Percentiles rank a stretch among this genome's conserved stretches.
These are phyloP conservation scores for Fusarium burgessii DNA, from an alignment of 2,329 filamentous ascomycete genomes.

Conservation along the genomic window DNA sequence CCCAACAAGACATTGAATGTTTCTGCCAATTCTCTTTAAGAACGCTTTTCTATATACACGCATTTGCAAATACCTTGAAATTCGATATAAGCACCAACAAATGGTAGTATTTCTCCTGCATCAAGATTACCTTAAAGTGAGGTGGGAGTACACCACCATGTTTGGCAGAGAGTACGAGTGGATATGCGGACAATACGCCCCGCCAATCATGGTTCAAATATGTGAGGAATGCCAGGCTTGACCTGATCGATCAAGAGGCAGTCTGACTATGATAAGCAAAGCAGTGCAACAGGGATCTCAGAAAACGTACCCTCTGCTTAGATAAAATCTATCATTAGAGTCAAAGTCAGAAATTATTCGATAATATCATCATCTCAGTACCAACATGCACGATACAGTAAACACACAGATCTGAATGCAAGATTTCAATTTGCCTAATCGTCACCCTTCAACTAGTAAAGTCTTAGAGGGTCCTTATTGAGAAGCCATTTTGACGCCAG, in stretches of 20 bases:
- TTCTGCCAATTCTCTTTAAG: constrained; percentile 8
- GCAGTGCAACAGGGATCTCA: neutral
- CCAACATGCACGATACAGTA: constrained; percentile 10
- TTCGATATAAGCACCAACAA: neutral
- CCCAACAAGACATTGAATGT: constrained; percentile 36
- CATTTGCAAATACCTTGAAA: neutral
- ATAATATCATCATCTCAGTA: constrained; percentile 16
- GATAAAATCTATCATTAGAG: neutral
- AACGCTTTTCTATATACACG: neutral
- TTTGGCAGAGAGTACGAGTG: neutral
- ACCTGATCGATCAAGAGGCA: neutral
- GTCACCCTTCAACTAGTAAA: constrained; percentile 49
- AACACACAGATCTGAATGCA: constrained; percentile 40
- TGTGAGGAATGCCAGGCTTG: neutral
- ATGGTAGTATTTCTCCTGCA: constrained; percentile 27
- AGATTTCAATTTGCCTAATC: constrained; percentile 53
- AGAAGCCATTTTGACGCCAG: constrained; percentile 61
- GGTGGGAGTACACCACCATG: constrained; percentile 7
- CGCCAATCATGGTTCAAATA: constrained; percentile 12
- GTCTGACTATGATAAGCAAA: constrained; percentile 1
- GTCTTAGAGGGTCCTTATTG: constrained; percentile 53
- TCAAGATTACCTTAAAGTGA: constrained; percentile 8
- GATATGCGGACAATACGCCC: constrained; percentile 5
- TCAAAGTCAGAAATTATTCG: neutral
- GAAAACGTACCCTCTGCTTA: neutral